A percentile compares a stretch with the other conserved stretches of the same genome.
Conservation (phyloP, 2,329 filamentous ascomycete species). For the Mycosphaerella arachidis region DNA sequence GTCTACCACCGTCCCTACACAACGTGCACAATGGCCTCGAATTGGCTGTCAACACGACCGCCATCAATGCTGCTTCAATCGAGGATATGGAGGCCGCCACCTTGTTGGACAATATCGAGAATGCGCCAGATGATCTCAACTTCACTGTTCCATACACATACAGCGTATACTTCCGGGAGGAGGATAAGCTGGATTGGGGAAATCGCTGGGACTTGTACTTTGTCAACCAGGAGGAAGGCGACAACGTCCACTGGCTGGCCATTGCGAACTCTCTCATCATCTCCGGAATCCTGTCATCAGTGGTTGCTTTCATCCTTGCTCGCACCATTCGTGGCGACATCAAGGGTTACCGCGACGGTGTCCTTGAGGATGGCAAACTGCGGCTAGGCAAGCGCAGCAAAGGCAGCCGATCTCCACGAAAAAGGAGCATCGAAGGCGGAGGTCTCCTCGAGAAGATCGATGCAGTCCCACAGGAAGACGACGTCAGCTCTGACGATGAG, state of each 20-base stretch:
- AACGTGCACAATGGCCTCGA: conserved; percentile 62
- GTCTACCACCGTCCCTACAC: conserved; percentile 65
- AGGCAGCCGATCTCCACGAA: conserved; percentile 40
- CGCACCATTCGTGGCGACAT: conserved; percentile 75
- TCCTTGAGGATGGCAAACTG: conserved; percentile 62
- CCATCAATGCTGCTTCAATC: conserved; percentile 48
- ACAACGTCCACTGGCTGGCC: conserved; percentile 79
- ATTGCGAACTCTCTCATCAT: conserved; percentile 85
- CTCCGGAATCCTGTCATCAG: conserved; percentile 69
- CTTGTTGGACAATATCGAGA: conserved; percentile 49
- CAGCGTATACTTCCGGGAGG: conserved; percentile 84
- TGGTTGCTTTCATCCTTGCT: conserved; percentile 75
- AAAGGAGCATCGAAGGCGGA: conserved; percentile 47
- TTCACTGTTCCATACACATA: conserved; percentile 80
- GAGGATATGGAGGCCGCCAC: conserved; percentile 49
- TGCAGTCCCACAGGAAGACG: conserved; percentile 49
- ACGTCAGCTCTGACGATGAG: conserved; percentile 59
- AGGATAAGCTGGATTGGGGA: conserved; percentile 73
- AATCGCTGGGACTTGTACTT: conserved; percentile 88
- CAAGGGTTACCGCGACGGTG: conserved; percentile 64
- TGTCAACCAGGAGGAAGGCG: conserved; percentile 77
- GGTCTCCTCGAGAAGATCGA: conserved; percentile 35
- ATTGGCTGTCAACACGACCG: conserved; percentile 62
- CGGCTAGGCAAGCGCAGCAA: conserved; percentile 49
- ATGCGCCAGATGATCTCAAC: conserved; percentile 60